Base-by-base conservation (phyloP, 768 basidiomycete species). In the Sarcodon sp. region DNA sequence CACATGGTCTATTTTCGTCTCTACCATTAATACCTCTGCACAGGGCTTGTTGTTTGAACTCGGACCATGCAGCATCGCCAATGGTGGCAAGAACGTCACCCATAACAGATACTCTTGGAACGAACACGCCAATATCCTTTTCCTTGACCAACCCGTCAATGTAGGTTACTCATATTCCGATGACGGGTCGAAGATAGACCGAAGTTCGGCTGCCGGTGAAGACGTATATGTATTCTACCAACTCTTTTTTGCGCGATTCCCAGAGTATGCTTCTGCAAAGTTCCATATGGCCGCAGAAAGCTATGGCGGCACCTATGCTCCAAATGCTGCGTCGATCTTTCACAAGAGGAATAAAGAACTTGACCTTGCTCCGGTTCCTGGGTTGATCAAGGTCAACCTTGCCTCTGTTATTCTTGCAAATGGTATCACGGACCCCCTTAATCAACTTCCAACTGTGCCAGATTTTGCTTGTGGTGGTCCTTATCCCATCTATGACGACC, bases 101-200 rank as follows among this genome's bases (percentile, higher is more conserved):
- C 50, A 41, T 58, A 74, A 75, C 57, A 60, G 61, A 8, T 55
- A 66, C 59, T 66, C 65, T 0, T 75, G 73, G 72, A 74, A 67
- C 59, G 54, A 57, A 35, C 56, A 63, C 38, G 59, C 66, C 32
- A 69, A 60, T 43, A 54, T 59, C 44, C 48, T 63, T 27, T 63
- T 56, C 52, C 53, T 67, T 41, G 63, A 65, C 50, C 56, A 62
- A 35, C 65, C 66, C n/a, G 53, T 62, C 43, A 60, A 68, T 43
- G 71, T 73, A 37, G 75, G 74, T 35, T 76, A 64, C 64, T 71
- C 71, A 6, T 75, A 72, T 56, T 57, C 63, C 9, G 55, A 63
- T 32, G 61, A 62, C 45, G 63, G 55, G 6, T 56, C 59, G 35
- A 53, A 50, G 11, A 54, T 55, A 33, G 52, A 47, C 21, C 57